Base-by-base conservation (phyloP, 441 rosid genomes). In the Gossypium lobatum region DNA sequence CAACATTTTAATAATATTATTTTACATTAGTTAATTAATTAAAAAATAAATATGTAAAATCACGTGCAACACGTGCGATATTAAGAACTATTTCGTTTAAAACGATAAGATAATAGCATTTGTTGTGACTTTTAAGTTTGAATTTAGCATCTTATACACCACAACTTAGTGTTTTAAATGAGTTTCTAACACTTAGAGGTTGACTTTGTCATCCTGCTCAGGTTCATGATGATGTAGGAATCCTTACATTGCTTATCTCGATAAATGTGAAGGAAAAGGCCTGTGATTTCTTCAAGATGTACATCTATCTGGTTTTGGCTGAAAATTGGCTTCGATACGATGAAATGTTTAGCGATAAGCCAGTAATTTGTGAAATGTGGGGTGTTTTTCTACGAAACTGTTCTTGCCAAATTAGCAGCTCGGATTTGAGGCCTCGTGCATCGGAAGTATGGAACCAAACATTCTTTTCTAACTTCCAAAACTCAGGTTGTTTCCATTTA, bases 271-370 rank as follows among this genome's bases (percentile, higher is more conserved):
- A 84, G 75, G 93, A 89, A 9, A 88, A 82, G 75, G 62, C 74
- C 28, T 85, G 92, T 63, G 84, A 92, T 73, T 89, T 92, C 73
- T 89, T 89, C 86, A 87, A 78, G 78, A 57, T 85, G 68, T 92
- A 87, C 78, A 78, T 88, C 17, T 81, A 78, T 71, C 72, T 95
- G 80, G 88, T 83, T 79, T 79, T 95, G 80, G 76, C 84, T 0
- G 92, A 88, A 79, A 84, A 91, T 72, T 92, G 98, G 98, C 92
- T 95, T 79, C 80, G 85, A 67, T 83, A 81, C 2, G 78, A 78
- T 74, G 76, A 79, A 10, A 21, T 76, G 72, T 42, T 85, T n/a
- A 84, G 89, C 52, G 87, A 81, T 61, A 83, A 83, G 72, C 92
- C 89, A 1, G 82, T 87, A 5, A 77, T 92, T 28, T 67, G 42